Evolutionary conservation across 192 early-diverging fungal species (phyloP), one percentile per base, ranked within the genome.

Genomic region (Helicostylum pulchrum): DNA sequence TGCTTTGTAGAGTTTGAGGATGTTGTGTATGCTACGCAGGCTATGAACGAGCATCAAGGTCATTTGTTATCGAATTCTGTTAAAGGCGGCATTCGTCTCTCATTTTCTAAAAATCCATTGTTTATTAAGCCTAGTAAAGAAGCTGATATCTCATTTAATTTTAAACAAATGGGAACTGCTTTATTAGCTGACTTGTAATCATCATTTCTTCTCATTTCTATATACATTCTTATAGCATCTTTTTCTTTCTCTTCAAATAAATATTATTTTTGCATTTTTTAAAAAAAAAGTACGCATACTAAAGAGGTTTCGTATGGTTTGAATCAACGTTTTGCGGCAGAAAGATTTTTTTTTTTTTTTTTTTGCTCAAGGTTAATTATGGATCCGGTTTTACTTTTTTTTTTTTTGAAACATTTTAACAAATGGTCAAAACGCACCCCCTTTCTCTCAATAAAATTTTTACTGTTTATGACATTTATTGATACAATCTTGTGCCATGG

Each of bases 1-100:
- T 97, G 95, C 77, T 99, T 99, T 90, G 95, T 99, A 36, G 96
- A 99, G 83, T 99, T 99, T 88, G 96, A 97, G 56, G 91, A 89
- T 78, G 91, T 99, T 26, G 78, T 84, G 30, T 95, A 81, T 74
- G 96, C 96, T 14, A 94, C 94, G 19, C 88, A 91, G 49, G 93
- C 94, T 14, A 82, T 97, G 76, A 82, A 77, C 53, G 89, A 96
- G 51, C 81, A 95, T 4, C 90, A 94, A 62, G 96, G 95, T 36
- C 87, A 92, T 53, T 84, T 82, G 31, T 71, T 99, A 50, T 77
- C 79, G 43, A 94, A 90, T 77, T 94, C 93, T 14, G 86, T 91
- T 31, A 94, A 93, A 73, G 89, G 94, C 44, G 96, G 96, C 45
- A 94, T 99, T 67, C 86, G 96, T n/a, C 84, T 99, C 7, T 90